These are phyloP conservation scores for Plasmodium malariae DNA, from an alignment of 169 alveolate genomes.

Conservation along the genomic window DNA sequence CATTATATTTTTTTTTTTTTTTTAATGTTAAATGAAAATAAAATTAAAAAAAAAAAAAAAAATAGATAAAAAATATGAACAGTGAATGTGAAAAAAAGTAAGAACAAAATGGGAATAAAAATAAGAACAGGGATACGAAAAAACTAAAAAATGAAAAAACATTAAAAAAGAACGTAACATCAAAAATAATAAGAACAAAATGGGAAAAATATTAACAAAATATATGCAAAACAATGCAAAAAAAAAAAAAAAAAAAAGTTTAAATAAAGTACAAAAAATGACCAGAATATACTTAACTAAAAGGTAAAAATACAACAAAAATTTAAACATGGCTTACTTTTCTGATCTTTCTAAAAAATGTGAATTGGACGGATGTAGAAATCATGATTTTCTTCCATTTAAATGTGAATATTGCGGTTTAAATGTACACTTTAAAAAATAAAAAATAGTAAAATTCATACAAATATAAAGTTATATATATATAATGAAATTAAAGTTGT, in stretches of 20 bases:
- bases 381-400: slow-evolving; percentile 72
- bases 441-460: not conserved
- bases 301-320: too few relatives aligned
- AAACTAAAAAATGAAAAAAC: not conserved
- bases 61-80: too few relatives aligned
- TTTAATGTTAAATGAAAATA: too few relatives aligned
- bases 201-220: not conserved
- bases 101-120: not conserved
- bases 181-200: not conserved
- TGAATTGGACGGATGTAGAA: slow-evolving; percentile 61
- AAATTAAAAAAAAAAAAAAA: too few relatives aligned
- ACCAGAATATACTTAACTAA: not conserved
- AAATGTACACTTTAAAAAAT: slow-evolving; percentile 34
- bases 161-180: not conserved
- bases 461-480: not conserved
- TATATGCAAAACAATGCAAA: not conserved
- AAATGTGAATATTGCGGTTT: slow-evolving; percentile 70
- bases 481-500: not conserved
- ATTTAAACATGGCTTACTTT: slow-evolving; percentile 66
- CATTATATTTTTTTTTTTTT: too few relatives aligned
- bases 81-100: too few relatives aligned
- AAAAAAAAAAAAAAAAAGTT: slow-evolving; percentile 12
- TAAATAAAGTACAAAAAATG: not conserved
- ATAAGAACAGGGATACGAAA: not conserved
- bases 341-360: slow-evolving; percentile 56